Evolutionary conservation across 306 rosid species (phyloP).

Genomic region (Quercus gilva): DNA sequence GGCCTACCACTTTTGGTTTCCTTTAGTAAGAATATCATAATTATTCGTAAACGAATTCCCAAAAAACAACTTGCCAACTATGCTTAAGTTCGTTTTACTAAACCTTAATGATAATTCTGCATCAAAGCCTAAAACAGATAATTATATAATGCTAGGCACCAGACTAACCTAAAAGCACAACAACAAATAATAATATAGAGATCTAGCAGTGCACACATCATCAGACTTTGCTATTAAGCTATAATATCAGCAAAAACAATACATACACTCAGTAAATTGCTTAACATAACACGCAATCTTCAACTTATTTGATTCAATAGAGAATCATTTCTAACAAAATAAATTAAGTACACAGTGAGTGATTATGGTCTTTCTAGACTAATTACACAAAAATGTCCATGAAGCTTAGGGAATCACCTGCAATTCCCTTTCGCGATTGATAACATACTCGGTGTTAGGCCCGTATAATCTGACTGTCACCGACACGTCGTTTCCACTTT

Average conservation of each 20-base stretch:
- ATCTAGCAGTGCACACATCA: not conserved
- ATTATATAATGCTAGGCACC: not conserved
- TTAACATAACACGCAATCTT: constrained; percentile 3
- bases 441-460: constrained; percentile 84
- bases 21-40: too few species aligned
- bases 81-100: not conserved
- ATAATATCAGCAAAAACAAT: not conserved
- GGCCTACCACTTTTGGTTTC: not conserved
- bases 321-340: constrained; percentile 2
- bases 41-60: not conserved
- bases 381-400: not conserved
- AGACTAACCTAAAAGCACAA: not conserved
- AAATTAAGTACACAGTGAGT: not conserved
- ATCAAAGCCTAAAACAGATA: not conserved
- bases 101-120: not conserved
- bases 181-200: not conserved
- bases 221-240: not conserved
- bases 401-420: constrained; percentile 50
- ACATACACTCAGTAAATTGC: not conserved
- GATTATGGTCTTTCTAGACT: not conserved
- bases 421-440: constrained; percentile 80
- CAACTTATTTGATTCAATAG: constrained; percentile 1
- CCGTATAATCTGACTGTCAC: constrained; percentile 78
- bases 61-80: not conserved
- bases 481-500: constrained; percentile 37